These are phyloP conservation scores for Psilocybe cyanescens DNA, from an alignment of 768 basidiomycete genomes.

Conservation along the genomic window DNA sequence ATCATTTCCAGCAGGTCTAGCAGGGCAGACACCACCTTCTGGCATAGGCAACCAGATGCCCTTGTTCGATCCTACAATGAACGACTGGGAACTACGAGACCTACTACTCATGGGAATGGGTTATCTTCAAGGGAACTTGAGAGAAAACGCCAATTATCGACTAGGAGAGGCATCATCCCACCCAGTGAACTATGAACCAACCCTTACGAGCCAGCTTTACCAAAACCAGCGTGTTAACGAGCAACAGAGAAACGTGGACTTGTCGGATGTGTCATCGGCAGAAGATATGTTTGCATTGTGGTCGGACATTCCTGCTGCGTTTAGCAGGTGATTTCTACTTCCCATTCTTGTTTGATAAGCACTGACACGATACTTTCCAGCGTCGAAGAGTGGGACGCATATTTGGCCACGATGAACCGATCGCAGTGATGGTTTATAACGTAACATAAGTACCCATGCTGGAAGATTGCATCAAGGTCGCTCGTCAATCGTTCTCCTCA, in stretches of 20 bases:
- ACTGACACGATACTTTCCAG: constrained; percentile 6
- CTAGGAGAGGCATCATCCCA: neutral
- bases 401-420: constrained; percentile 14
- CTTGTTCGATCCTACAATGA: neutral
- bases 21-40: neutral
- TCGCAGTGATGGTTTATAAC: neutral
- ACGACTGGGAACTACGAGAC: neutral
- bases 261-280: constrained; percentile 23
- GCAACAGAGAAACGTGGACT: neutral
- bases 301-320: constrained; percentile 56
- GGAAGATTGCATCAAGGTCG: too few species aligned
- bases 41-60: neutral
- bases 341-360: neutral
- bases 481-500: too few species aligned
- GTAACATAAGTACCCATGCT: too few species aligned
- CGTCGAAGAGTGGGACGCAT: constrained; percentile 23
- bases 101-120: neutral
- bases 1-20: neutral
- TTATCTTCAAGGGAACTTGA: neutral
- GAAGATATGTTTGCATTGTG: constrained; percentile 56
- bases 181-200: neutral
- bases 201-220: neutral
- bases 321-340: constrained; percentile 42
- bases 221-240: neutral
- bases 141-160: neutral